These are phyloP conservation scores for Rhizopus delemar DNA, from an alignment of 371 early-diverging fungal genomes.

Conservation along the genomic window DNA sequence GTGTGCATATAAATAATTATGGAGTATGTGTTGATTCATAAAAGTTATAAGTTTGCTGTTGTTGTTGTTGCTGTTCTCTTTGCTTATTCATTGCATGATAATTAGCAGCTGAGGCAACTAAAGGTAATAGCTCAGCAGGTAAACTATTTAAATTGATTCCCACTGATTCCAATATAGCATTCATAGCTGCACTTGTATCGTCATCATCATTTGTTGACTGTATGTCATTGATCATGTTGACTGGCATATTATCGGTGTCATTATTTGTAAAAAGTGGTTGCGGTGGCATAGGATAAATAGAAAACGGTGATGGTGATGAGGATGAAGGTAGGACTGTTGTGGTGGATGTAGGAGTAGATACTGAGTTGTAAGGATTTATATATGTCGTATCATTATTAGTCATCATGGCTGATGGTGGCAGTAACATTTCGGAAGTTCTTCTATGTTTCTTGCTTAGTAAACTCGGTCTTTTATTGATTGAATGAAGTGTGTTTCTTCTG, in stretches of 20 bases:
- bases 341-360: too few species aligned
- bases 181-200: slow-evolving; percentile 22
- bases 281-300: slow-evolving; percentile 1
- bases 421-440: slow-evolving; percentile 14
- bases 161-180: slow-evolving; percentile 31
- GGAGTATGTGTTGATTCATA: slow-evolving; percentile 3
- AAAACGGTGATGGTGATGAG: neutral
- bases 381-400: neutral
- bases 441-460: slow-evolving; percentile 13
- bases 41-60: slow-evolving; percentile 7
- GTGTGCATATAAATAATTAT: too few species aligned
- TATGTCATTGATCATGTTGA: too few species aligned
- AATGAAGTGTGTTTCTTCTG: slow-evolving; percentile 21
- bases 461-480: slow-evolving; percentile 4
- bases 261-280: neutral
- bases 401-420: neutral
- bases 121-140: slow-evolving; percentile 27
- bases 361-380: too few species aligned
- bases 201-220: neutral
- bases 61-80: slow-evolving; percentile 18
- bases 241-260: too few species aligned
- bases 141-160: slow-evolving; percentile 29
- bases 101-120: slow-evolving; percentile 32
- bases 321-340: neutral
- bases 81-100: slow-evolving; percentile 29